Base-by-base conservation (phyloP, 2,329 filamentous ascomycete genomes). In the Cytospora schulzeri region DNA sequence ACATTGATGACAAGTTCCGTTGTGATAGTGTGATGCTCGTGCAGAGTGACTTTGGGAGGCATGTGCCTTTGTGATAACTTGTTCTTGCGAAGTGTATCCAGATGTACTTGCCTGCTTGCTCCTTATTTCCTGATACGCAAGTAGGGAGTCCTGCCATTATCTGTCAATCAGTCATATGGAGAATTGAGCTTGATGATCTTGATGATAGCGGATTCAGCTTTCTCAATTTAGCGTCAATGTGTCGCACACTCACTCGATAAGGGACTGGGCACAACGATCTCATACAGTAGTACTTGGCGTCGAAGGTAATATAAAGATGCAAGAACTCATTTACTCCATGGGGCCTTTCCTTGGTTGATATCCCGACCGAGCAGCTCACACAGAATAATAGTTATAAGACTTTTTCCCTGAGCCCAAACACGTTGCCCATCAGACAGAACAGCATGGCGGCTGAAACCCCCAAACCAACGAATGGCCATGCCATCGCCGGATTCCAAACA, bases 211-310 rank as follows among this genome's bases (percentile, higher is more conserved):
- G 9, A 24, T 48, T 48, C n/a, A 48, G 45, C 45, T 48, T 24
- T 48, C 8, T 48, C n/a, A 22, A 17, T n/a, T 41, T n/a, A 41
- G 38, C 38, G 38, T 41, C 38, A 24, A 24, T 48, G 22, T 14
- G 45, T 48, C 41, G n/a, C n/a, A 48, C 41, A 35, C n/a, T n/a
- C 31, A 31, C 9, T 24, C 67, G 17, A 75, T 75, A 72, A 68
- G 72, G 19, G 6, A 48, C 14, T 48, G 8, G n/a, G n/a, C 11
- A 22, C 8, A 24, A 14, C 11, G 12, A 24, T 8, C n/a, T 19
- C 38, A 35, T 11, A 11, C 12, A 35, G 38, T n/a, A 4, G n/a
- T 48, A 48, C 45, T 22, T 24, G 45, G n/a, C 24, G n/a, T 48
- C 45, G 45, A 14, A 1, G n/a, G n/a, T 7, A 12, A 24, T 48